These are phyloP conservation scores for Pelargonium australe DNA, from an alignment of 441 rosid genomes.

Conservation along the genomic window DNA sequence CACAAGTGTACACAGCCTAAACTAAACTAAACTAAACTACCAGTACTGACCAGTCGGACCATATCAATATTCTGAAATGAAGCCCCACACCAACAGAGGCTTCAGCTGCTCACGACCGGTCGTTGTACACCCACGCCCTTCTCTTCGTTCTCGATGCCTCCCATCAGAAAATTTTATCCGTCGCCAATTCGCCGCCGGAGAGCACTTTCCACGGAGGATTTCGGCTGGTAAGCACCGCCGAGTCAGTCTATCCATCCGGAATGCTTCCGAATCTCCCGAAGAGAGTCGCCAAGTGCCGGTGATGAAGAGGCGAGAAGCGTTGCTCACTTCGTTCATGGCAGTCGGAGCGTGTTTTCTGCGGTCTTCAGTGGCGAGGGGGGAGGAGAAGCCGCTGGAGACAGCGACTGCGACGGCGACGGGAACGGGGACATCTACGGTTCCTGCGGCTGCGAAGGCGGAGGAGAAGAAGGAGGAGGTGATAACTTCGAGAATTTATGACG, in stretches of 20 bases:
- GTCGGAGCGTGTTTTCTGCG: constrained; percentile 23
- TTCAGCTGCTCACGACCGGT: not conserved
- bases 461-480: constrained; percentile 30
- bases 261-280: not conserved
- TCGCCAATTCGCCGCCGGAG: not conserved
- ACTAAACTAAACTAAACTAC: not conserved
- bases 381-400: constrained; percentile 12
- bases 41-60: not conserved
- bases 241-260: not conserved
- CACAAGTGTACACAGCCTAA: not conserved
- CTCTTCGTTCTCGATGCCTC: not conserved
- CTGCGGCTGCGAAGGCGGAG: constrained; percentile 13
- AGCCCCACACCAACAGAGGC: not conserved
- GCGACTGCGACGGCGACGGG: constrained; percentile 5
- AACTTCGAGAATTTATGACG: constrained; percentile 65
- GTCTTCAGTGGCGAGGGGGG: constrained; percentile 25
- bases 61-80: not conserved
- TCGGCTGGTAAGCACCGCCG: not conserved
- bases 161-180: not conserved
- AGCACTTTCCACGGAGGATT: not conserved
- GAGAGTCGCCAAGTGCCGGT: not conserved
- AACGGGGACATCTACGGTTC: not conserved
- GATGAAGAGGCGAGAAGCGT: not conserved
- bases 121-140: not conserved
- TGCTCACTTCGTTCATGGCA: constrained; percentile 52